Evolutionary conservation across 116 monocot genomes (phyloP).

Genomic region (Thalassia testudinum): DNA sequence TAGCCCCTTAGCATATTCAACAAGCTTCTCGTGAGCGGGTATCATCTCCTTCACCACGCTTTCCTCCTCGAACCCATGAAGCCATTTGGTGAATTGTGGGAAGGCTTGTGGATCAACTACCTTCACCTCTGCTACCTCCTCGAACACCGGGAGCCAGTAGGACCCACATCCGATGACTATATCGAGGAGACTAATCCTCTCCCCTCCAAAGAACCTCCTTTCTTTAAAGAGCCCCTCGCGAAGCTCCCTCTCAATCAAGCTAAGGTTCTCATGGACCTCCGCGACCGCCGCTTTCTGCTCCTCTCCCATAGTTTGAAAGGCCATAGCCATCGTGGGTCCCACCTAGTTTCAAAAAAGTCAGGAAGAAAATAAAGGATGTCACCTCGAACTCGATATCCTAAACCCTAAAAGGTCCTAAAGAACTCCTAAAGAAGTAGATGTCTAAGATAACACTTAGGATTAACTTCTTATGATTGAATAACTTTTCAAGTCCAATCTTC

Average conservation of each 20-base stretch:
- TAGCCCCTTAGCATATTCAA: neutral
- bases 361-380: too few relatives aligned
- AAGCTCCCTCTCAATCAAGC: slow-evolving; percentile 49
- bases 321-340: slow-evolving; percentile 39
- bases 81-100: slow-evolving; percentile 53
- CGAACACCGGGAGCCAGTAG: slow-evolving; percentile 54
- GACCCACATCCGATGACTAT: slow-evolving; percentile 65
- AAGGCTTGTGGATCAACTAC: slow-evolving; percentile 43
- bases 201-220: slow-evolving; percentile 66
- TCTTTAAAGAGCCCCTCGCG: slow-evolving; percentile 55
- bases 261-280: slow-evolving; percentile 34
- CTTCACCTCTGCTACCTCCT: slow-evolving; percentile 47
- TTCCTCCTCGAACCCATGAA: slow-evolving; percentile 36
- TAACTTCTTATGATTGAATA: too few relatives aligned
- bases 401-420: neutral
- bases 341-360: slow-evolving; percentile 26
- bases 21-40: neutral
- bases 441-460: neutral
- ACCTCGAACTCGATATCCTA: neutral
- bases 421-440: neutral
- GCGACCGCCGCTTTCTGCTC: slow-evolving; percentile 32
- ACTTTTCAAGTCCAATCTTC: too few relatives aligned
- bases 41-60: slow-evolving; percentile 32
- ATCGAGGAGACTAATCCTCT: slow-evolving; percentile 50
- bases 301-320: slow-evolving; percentile 44